Base-by-base conservation (phyloP, 305 asterid genomes). In the Caryopteris hybrid region DNA sequence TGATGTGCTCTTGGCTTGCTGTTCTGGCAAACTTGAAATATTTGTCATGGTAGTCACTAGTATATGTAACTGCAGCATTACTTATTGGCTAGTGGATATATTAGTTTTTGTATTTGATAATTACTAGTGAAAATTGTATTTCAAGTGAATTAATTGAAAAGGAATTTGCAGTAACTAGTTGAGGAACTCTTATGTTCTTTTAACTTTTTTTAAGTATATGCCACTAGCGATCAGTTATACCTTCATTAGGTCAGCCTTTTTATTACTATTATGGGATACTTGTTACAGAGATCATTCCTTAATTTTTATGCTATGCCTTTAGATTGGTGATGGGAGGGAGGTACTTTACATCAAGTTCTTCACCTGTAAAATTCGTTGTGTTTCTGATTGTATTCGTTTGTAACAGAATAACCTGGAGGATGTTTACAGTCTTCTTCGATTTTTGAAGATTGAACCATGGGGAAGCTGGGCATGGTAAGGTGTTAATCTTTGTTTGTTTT, bases 371-470 rank as follows among this genome's bases (percentile, higher is more conserved):
- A 45, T 72, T 64, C 70, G 36, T 78, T 43, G 23, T 68, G 55
- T 46, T 54, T 70, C 55, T 65, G 43, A 51, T 25, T 31, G 61
- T 41, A 14, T 77, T 71, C 78, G 51, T 48, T 33, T 82, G 68
- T 78, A 57, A 75, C 92, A 93, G 99, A 94, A 94, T 85, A 94
- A 81, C 75, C 78, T 94, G 86, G 99, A 87, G 86, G 99, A 94
- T 74, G 79, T 91, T 55, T 94, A 74, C 81, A 94, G 98, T 76
- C 96, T 94, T 70, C 96, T 94, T 77, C 95, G 98, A 54, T 94
- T 89, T 85, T 80, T 94, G 83, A 91, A 90, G 86, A 80, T 94
- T 79, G 99, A 94, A 78, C 99, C 99, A 39, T 94, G 99, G 99
- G 91, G 96, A 79, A 94, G 85, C 84, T 94, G 99, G 99, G 95